Conservation (phyloP, 768 basidiomycete species). For the Rickenella mellea region DNA sequence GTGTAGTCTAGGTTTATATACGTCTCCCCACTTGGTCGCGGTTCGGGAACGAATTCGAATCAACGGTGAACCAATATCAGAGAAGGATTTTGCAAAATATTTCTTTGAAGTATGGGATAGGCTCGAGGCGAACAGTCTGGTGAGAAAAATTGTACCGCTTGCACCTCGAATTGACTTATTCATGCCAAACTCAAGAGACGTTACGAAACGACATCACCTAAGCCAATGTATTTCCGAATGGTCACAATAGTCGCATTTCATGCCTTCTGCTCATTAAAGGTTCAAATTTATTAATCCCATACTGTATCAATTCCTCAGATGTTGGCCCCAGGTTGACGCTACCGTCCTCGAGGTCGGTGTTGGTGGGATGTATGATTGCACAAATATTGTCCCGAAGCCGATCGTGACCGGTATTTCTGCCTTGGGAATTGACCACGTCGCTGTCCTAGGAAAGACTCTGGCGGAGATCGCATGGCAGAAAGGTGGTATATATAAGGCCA, state of each 20-base stretch:
- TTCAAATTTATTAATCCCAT: slow-evolving; percentile 8
- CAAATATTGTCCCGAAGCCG: slow-evolving; percentile 88
- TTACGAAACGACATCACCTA: slow-evolving; percentile 43
- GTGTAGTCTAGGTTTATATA: slow-evolving; percentile 70
- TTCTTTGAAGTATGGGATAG: slow-evolving; percentile 97
- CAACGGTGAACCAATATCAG: slow-evolving; percentile 82
- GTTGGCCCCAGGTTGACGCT: slow-evolving; percentile 56
- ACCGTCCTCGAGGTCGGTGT: slow-evolving; percentile 95
- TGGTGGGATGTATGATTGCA: slow-evolving; percentile 89
- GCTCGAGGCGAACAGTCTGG: slow-evolving; percentile 52
- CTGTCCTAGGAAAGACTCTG: slow-evolving; percentile 80
- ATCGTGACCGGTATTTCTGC: slow-evolving; percentile 85
- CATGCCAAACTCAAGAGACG: slow-evolving; percentile 27
- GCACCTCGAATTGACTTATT: background rate
- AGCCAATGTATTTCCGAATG: slow-evolving; percentile 92
- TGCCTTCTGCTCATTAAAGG: slow-evolving; percentile 70
- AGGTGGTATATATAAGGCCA: slow-evolving; percentile 90
- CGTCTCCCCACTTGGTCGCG: slow-evolving; percentile 92
- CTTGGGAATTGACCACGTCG: slow-evolving; percentile 86
- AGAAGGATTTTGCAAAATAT: slow-evolving; percentile 79
- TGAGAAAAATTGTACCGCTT: slow-evolving; percentile 21
- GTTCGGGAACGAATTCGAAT: slow-evolving; percentile 94
- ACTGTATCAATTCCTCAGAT: background rate
- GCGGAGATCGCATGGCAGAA: slow-evolving; percentile 91
- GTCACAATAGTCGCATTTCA: slow-evolving; percentile 90